These are phyloP conservation scores for Zygoascus sp. DNA, from an alignment of 1,139 yeast species.

Conservation along the genomic window DNA sequence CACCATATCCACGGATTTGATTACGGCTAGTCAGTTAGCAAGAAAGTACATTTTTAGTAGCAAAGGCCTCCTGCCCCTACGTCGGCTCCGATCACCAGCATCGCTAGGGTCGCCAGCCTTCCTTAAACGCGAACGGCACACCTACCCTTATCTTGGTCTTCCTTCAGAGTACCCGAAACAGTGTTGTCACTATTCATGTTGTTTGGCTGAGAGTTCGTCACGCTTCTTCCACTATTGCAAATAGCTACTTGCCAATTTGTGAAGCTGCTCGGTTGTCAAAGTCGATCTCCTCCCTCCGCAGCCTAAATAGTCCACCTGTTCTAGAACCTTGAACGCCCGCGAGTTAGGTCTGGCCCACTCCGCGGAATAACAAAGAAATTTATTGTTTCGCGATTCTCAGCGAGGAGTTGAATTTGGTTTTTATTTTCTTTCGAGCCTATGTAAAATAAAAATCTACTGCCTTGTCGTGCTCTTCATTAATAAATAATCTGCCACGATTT, in stretches of 20 bases:
- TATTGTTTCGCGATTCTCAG: too few relatives aligned
- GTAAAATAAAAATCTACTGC: background rate
- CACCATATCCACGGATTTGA: conserved; percentile 45
- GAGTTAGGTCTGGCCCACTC: too few relatives aligned
- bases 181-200: background rate
- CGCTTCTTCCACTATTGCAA: background rate
- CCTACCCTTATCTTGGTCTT: background rate
- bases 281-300: background rate
- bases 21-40: conserved; percentile 33
- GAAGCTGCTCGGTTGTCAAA: background rate
- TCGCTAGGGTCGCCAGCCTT: too few relatives aligned
- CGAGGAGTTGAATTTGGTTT: too few relatives aligned
- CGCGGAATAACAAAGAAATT: too few relatives aligned
- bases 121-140: background rate
- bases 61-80: too few relatives aligned
- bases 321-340: background rate
- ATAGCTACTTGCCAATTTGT: background rate
- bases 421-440: background rate
- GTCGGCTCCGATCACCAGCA: too few relatives aligned
- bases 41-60: too few relatives aligned
- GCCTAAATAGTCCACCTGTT: too few relatives aligned
- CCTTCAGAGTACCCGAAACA: background rate
- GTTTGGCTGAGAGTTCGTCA: too few relatives aligned
- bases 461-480: too few relatives aligned
- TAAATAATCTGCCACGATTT: conserved; percentile 1